Evolutionary conservation across 179 eudicot genomes (phyloP), one percentile per base, ranked within the genome.

Genomic region (Spinacia oleracea): DNA sequence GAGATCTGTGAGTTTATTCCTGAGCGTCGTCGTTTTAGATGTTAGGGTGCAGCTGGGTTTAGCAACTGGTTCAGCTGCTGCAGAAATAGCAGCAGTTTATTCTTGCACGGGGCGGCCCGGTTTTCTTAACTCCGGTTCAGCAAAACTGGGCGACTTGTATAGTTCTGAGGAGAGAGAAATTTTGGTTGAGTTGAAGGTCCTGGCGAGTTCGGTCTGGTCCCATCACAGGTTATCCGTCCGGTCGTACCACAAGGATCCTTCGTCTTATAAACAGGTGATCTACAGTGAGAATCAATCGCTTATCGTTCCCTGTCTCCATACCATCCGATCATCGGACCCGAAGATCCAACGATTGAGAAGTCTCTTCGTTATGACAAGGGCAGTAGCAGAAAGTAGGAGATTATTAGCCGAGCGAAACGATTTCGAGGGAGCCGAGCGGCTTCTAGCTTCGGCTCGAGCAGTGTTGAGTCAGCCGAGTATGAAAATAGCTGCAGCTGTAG

Each of bases 21-120:
- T 96, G 3, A 91, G 97, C 70, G 96, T 96, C 12, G 98, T 96
- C 1, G 96, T 91, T 67, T 93, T 87, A 45, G 99, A 96, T 66
- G 88, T 93, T 3, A 73, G 84, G 4, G 27, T 92, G 9, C 88
- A 85, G 82, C 79, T 96, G 27, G 84, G 89, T 4, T 79, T 93
- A 7, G 84, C 81, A 0, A 40, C 88, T 3, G 99, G 96, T 1
- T 95, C 97, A 0, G 94, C 89, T 0, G 85, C 89, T 6, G 97
- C 85, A 0, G 96, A 92, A 73, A 90, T 96, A 70, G 76, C 87
- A 0, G 97, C 91, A 45, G 92, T 90, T 18, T 96, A 93, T 80
- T 85, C 94, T 0, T 89, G 86, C 59, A 86, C 84, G 40, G 93
- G 92, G 29, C 83, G 91, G 31, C 98, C 99, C 1, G 79, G 81